Evolutionary conservation across 192 early-diverging fungal species (phyloP).

Genomic region (Glomus cerebriforme): DNA sequence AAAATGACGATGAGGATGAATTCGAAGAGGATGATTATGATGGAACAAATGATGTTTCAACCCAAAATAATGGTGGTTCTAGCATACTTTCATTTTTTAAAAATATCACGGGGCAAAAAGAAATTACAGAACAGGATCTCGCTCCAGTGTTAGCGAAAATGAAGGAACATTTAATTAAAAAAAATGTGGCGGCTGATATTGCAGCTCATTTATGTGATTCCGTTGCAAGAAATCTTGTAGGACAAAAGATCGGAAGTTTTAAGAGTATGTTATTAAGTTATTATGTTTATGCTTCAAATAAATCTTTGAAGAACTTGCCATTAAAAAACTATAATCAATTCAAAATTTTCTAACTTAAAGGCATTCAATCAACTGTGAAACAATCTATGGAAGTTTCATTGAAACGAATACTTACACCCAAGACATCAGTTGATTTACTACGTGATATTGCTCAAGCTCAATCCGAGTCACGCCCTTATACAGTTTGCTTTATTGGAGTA

Average conservation of each 20-base stretch:
- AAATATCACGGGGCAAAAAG: constrained; percentile 67
- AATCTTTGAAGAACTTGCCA: neutral
- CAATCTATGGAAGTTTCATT: constrained; percentile 83
- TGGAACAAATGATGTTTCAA: constrained; percentile 34
- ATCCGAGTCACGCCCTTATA: constrained; percentile 75
- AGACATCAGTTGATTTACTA: constrained; percentile 86
- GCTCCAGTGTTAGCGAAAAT: constrained; percentile 84
- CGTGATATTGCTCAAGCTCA: constrained; percentile 82
- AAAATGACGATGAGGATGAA: constrained; percentile 57
- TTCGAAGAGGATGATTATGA: constrained; percentile 52
- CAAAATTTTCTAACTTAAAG: constrained; percentile 37
- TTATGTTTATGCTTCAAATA: neutral
- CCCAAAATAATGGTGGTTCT: constrained; percentile 32
- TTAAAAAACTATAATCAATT: neutral
- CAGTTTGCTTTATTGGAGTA: constrained; percentile 91
- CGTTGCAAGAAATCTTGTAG: constrained; percentile 69
- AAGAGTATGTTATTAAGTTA: constrained; percentile 51
- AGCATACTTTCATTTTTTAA: constrained; percentile 74
- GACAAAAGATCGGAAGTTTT: constrained; percentile 76
- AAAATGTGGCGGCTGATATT: constrained; percentile 93
- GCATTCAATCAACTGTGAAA: constrained; percentile 66
- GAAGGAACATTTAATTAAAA: constrained; percentile 88
- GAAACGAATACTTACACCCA: constrained; percentile 85
- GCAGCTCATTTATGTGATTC: constrained; percentile 82
- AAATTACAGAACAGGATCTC: constrained; percentile 71